Percentiles rank a stretch among this genome's conserved stretches.
Conservation (phyloP, 2,329 filamentous ascomycete species). For the Penicillium freii region DNA sequence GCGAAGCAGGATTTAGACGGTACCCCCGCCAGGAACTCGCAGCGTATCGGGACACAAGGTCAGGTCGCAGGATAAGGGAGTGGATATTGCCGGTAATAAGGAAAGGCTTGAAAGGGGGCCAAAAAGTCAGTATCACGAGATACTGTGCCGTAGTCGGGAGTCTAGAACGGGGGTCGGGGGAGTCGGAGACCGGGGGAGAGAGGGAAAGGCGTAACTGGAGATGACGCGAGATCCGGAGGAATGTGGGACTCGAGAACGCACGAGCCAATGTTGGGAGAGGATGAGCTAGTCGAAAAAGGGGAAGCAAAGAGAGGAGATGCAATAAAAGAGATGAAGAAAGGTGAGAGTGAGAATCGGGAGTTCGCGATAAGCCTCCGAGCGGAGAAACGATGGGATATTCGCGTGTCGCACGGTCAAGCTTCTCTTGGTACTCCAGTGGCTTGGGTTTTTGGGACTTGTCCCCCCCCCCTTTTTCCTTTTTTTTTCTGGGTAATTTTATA, state of each 20-base stretch:
- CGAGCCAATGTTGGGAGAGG: slow-evolving; percentile 34
- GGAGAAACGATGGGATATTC: slow-evolving; percentile 28
- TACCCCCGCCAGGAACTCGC: slow-evolving; percentile 7
- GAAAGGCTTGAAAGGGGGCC: not conserved
- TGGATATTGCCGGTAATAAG: slow-evolving; percentile 12
- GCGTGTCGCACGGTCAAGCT: slow-evolving; percentile 34
- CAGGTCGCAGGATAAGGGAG: slow-evolving; percentile 11
- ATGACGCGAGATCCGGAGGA: slow-evolving; percentile 11
- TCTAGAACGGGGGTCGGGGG: not conserved
- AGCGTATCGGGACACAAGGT: not conserved
- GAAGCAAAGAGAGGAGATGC: slow-evolving; percentile 1
- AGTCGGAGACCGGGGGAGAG: not conserved
- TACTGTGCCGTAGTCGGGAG: slow-evolving; percentile 9
- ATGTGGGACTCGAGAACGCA: slow-evolving; percentile 17
- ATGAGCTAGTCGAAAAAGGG: slow-evolving; percentile 46
- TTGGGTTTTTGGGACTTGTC: not conserved
- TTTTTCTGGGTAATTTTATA: slow-evolving; percentile 16
- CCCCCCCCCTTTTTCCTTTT: not conserved
- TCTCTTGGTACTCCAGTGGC: slow-evolving; percentile 29
- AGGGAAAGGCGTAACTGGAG: not conserved
- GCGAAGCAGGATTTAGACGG: slow-evolving; percentile 7
- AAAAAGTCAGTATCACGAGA: not conserved
- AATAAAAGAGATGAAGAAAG: slow-evolving; percentile 27
- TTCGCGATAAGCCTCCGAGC: slow-evolving; percentile 29
- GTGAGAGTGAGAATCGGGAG: slow-evolving; percentile 8